These are phyloP conservation scores for Bassia scoparia DNA, from an alignment of 148 eudicot species.

Conservation along the genomic window DNA sequence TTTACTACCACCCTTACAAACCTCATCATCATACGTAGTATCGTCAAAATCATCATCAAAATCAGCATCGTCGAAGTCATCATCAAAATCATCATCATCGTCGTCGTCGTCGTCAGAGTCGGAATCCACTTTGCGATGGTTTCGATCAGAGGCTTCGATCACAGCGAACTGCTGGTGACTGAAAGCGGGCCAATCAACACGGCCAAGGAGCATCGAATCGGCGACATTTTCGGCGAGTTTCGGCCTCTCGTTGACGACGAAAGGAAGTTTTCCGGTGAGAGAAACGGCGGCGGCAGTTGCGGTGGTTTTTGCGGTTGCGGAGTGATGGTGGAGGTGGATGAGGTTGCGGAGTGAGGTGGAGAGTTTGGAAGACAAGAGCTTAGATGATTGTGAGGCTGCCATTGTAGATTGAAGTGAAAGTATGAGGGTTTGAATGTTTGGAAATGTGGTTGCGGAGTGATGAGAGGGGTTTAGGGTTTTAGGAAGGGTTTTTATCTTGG, in stretches of 20 bases:
- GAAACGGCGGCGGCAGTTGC: constrained; percentile 1
- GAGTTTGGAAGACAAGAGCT: background rate
- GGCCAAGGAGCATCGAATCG: background rate
- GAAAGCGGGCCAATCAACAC: constrained; percentile 10
- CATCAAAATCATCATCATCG: background rate
- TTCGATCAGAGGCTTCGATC: background rate
- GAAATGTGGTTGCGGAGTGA: too few relatives aligned
- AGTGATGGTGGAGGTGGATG: background rate
- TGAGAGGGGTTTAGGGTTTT: too few relatives aligned
- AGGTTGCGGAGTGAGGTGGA: constrained; percentile 17
- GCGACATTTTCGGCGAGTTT: background rate
- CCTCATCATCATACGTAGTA: background rate
- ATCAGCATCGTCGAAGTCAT: background rate
- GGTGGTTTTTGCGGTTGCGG: background rate
- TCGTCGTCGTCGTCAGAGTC: background rate
- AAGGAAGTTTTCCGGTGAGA: background rate
- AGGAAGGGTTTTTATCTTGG: too few relatives aligned
- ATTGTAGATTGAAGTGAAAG: too few relatives aligned
- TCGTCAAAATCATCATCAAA: background rate
- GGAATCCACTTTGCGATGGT: too few relatives aligned
- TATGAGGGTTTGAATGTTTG: too few relatives aligned
- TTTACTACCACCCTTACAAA: background rate
- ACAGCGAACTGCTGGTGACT: background rate
- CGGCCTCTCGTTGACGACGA: background rate
- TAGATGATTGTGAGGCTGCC: background rate